Base-by-base conservation (phyloP, 176 grass and related monocot species). In the Carex myosuroides region DNA sequence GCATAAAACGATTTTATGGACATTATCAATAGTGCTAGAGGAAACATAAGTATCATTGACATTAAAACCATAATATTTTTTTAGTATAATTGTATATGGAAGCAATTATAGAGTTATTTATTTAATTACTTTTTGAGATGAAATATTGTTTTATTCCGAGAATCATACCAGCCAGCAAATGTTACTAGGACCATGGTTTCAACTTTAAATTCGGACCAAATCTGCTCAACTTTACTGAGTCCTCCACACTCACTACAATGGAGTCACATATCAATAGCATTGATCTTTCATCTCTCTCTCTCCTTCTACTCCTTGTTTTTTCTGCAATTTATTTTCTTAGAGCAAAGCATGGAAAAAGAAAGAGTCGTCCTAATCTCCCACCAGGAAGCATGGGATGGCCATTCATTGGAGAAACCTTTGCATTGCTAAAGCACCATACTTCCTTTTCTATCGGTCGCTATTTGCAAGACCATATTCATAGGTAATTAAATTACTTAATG, bases 321-420 rank as follows among this genome's bases (percentile, higher is more conserved):
- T 12, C 57, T 60, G 77, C 21, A 2, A 39, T 80, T 41, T 9
- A 60, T 60, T 8, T 69, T 83, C 16, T 83, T 16, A 12, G 71
- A 44, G 63, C 42, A 63, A 84, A 48, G 57, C 84, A 83, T 75
- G 56, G 29, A 24, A 87, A 77, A 46, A 63, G n/a, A 57, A 86
- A 52, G 60, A 71, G 12, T 56, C 48, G 26, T 13, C 18, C 21
- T 17, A 86, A 84, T 85, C 84, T 86, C 10, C 88, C 88, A 39
- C 84, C 85, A 13, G 88, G 79, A 13, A 57, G 30, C 39, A 60
- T 30, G 17, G 88, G 88, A n/a, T 90, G 85, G 88, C 88, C 84
- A 37, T 78, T 90, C 11, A 14, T 90, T 21, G 88, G 88, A 22
- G 84, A 90, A 67, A 90, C 88, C 3, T 80, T 90, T 76, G 68